Conservation (phyloP, 306 rosid genomes). For the Parietaria judaica region DNA sequence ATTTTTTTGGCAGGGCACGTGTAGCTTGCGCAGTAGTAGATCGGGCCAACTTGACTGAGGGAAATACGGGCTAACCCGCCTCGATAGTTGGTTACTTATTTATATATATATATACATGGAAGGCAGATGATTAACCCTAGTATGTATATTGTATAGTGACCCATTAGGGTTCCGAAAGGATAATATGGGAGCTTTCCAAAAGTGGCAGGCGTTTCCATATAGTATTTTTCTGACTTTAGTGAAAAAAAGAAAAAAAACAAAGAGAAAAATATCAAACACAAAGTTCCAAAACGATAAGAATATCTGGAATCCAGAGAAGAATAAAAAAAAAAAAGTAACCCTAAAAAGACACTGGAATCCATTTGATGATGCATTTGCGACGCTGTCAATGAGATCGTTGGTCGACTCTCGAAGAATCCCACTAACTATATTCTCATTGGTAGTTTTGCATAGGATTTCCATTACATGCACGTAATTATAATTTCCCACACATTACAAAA, state of each 20-base stretch:
- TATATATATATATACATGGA: background rate
- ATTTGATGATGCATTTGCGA: conserved; percentile 1
- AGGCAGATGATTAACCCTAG: background rate
- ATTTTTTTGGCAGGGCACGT: no score
- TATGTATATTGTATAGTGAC: background rate
- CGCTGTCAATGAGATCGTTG: conserved; percentile 2
- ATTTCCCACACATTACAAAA: no score
- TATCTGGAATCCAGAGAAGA: background rate
- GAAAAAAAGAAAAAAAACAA: background rate
- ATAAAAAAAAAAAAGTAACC: no score
- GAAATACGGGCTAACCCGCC: no score
- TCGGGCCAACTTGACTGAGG: no score
- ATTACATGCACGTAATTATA: background rate
- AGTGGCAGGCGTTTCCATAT: conserved; percentile 8
- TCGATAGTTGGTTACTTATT: no score
- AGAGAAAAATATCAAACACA: background rate
- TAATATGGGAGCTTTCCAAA: background rate
- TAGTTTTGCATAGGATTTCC: conserved; percentile 10
- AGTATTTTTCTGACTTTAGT: background rate
- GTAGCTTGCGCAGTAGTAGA: no score
- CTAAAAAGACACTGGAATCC: background rate
- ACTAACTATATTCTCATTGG: background rate
- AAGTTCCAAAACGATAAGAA: conserved; percentile 4
- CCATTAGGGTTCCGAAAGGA: conserved; percentile 7
- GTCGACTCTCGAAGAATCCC: background rate